Conservation (phyloP, 495 filamentous ascomycete species). For the Aspergillus hancockii region DNA sequence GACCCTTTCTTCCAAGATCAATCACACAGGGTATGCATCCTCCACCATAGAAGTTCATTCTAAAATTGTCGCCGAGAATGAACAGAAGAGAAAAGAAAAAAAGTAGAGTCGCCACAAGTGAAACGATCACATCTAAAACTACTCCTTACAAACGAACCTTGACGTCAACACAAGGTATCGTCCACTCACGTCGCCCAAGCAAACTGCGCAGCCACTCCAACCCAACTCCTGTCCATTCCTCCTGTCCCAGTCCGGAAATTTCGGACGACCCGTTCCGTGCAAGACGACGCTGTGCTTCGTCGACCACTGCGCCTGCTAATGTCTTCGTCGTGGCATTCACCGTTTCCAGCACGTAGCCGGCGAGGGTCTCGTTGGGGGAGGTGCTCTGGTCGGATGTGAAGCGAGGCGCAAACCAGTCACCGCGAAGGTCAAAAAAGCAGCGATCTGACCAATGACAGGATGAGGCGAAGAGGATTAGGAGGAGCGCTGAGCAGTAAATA, state of each 20-base stretch:
- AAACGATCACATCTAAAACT: not conserved
- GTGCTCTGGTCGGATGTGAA: constrained; percentile 33
- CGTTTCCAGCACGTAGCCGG: constrained; percentile 57
- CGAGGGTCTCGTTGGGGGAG: constrained; percentile 33
- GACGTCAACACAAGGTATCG: constrained; percentile 79
- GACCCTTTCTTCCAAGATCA: not conserved
- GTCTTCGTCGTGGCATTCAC: constrained; percentile 70
- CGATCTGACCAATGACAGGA: constrained; percentile 90
- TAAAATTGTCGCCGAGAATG: not conserved
- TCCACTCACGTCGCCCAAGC: constrained; percentile 76
- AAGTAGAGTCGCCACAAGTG: not conserved
- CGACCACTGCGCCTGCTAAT: constrained; percentile 64
- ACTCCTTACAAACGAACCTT: constrained; percentile 63
- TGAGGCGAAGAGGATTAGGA: constrained; percentile 83
- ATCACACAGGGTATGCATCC: not conserved
- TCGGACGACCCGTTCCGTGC: constrained; percentile 29
- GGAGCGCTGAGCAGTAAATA: constrained; percentile 86
- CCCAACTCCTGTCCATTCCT: constrained; percentile 78
- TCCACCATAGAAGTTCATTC: not conserved
- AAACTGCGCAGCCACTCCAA: constrained; percentile 80
- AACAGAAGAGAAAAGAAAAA: not conserved
- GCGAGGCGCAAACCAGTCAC: constrained; percentile 81
- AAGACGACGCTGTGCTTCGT: constrained; percentile 56
- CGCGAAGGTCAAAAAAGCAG: constrained; percentile 81
- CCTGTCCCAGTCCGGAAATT: constrained; percentile 19